Conservation (phyloP, 2,329 filamentous ascomycete species). For the Emergomyces africanus region DNA sequence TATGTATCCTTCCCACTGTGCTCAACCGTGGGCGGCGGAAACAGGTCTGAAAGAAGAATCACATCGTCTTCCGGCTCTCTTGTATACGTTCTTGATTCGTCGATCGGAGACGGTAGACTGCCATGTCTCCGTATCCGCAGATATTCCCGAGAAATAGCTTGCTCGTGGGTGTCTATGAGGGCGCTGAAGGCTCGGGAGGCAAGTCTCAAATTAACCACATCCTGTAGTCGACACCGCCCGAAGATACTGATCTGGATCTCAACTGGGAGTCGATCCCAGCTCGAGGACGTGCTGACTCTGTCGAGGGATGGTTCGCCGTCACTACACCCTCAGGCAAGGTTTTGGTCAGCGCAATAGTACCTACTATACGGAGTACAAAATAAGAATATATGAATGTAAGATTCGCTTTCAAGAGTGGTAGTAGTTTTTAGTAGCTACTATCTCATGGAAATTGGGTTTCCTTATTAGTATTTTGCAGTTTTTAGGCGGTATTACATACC, state of each 20-base stretch:
- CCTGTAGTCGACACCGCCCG: slow-evolving; percentile 25
- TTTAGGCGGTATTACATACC: not conserved
- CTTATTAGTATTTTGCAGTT: not conserved
- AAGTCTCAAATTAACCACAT: slow-evolving; percentile 25
- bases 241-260: slow-evolving; percentile 32
- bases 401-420: not conserved
- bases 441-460: not conserved
- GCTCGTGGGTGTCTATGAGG: slow-evolving; percentile 26
- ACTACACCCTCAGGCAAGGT: not conserved
- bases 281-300: slow-evolving; percentile 15
- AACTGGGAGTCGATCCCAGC: slow-evolving; percentile 28
- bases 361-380: not conserved
- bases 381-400: not conserved
- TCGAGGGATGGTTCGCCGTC: not conserved
- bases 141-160: slow-evolving; percentile 29
- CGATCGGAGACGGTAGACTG: slow-evolving; percentile 28
- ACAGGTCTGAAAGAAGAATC: slow-evolving; percentile 31
- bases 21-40: slow-evolving; percentile 25
- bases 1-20: slow-evolving; percentile 23
- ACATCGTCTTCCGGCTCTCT: slow-evolving; percentile 31
- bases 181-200: slow-evolving; percentile 27
- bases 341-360: not conserved
- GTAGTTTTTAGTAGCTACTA: too few relatives aligned
- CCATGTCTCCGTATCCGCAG: slow-evolving; percentile 30
- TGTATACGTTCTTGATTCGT: slow-evolving; percentile 24